Evolutionary conservation across 176 grass and related monocot genomes (phyloP), one percentile per base, ranked within the genome.

Genomic region (Lolium multiflorum): DNA sequence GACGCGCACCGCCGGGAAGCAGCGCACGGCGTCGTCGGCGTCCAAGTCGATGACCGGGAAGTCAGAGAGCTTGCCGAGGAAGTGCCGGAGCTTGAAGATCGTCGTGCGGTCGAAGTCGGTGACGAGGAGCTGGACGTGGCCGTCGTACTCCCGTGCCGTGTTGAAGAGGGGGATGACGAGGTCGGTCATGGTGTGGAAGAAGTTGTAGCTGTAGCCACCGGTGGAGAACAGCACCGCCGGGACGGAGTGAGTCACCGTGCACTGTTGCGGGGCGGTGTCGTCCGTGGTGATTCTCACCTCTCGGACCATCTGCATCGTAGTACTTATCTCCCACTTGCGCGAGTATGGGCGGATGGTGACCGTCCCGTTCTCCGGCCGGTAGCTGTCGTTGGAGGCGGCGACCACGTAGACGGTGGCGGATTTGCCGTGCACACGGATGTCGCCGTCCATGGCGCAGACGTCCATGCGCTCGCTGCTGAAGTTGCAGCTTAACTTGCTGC

Each of bases 101-200:
- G 78, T 88, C 22, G 37, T 18, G 20, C 20, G 16, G 46, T 35
- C 41, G 80, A 85, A 80, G 59, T 91, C 70, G 1, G 86, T 64
- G 20, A 61, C 89, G 7, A 97, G 59, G 9, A 94, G 86, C 51
- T 94, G 92, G 14, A 94, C 92, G 9, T 11, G 70, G 16, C 90
- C 81, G 0, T 58, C 49, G 86, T 85, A 94, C 71, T 90, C 86
- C 4, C 56, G 83, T 0, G 90, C 46, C 0, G 90, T 97, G 54
- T 83, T 71, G 77, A 86, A 97, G 28, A 97, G 81, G 0, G 94
- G 94, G 22, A 97, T 55, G 63, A 97, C 25, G 28, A 94, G 74
- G 64, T 97, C 94, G 56, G 78, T 92, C 78, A 94, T 89, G 76
- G 67, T 67, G 21, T 94, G 94, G 88, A 93, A 97, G 81, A 80